phyloP scores from a whole-genome alignment of 257 asterid genomes.

The Scutellaria minor region DNA sequence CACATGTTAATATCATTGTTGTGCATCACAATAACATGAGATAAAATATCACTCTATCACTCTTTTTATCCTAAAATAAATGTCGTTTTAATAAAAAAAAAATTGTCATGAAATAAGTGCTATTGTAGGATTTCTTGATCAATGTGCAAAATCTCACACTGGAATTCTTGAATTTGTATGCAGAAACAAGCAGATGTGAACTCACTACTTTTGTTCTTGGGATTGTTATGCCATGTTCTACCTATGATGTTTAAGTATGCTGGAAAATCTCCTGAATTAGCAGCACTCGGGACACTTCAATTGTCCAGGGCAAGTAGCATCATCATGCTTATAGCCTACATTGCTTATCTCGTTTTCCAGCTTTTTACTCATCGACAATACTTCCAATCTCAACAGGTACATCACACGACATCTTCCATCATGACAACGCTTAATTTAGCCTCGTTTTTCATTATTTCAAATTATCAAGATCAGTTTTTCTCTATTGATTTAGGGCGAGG shows the following conservation, averaged over 20 bases:
- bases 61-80: no score
- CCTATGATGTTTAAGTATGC: conserved; percentile 64
- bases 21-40: no score
- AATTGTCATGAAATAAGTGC: no score
- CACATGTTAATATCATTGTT: no score
- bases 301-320: conserved; percentile 78
- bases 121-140: no score
- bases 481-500: conserved; percentile 36
- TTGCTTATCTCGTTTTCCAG: conserved; percentile 77
- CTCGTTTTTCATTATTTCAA: background rate
- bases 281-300: conserved; percentile 42
- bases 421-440: background rate
- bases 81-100: no score
- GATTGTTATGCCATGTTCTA: conserved; percentile 68
- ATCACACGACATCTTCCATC: background rate
- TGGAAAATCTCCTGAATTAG: conserved; percentile 39
- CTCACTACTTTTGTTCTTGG: conserved; percentile 68
- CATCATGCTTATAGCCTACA: conserved; percentile 77
- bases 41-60: no score
- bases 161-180: background rate
- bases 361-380: conserved; percentile 78
- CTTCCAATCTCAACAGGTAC: conserved; percentile 64
- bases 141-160: no score
- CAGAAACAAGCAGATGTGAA: conserved; percentile 93
- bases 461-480: background rate